A percentile compares a stretch with the other conserved stretches of the same genome.
Conservation (phyloP, 129 eudicot genomes). For the carrot (Daucus carota) region DNA sequence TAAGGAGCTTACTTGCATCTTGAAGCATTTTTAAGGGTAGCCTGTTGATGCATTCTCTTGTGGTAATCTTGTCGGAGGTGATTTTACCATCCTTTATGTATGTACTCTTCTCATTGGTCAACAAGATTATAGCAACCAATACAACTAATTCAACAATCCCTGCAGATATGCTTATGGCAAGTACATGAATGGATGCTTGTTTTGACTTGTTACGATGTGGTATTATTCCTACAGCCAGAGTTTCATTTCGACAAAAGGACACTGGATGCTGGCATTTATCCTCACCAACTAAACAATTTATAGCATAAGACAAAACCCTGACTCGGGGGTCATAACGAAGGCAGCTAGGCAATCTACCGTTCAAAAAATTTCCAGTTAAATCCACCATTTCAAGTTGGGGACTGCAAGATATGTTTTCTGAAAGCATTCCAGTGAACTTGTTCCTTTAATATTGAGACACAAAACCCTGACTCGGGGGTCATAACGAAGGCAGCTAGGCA, state of each 20-base stretch:
- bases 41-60: slow-evolving; percentile 40
- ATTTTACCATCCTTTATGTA: slow-evolving; percentile 27
- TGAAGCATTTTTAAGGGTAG: slow-evolving; percentile 67
- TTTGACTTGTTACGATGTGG: slow-evolving; percentile 34
- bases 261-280: slow-evolving; percentile 46
- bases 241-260: slow-evolving; percentile 64
- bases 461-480: slow-evolving; percentile 32
- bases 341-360: slow-evolving; percentile 65
- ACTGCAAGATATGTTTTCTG: too few species aligned
- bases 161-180: slow-evolving; percentile 44
- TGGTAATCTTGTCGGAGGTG: slow-evolving; percentile 28
- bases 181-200: slow-evolving; percentile 29
- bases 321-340: slow-evolving; percentile 32
- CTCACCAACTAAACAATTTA: slow-evolving; percentile 54
- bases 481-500: slow-evolving; percentile 55
- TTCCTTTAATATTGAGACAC: too few species aligned
- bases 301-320: slow-evolving; percentile 36
- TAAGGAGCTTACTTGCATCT: slow-evolving; percentile 66
- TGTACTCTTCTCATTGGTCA: slow-evolving; percentile 32
- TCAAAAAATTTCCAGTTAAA: slow-evolving; percentile 61
- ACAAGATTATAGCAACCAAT: slow-evolving; percentile 31
- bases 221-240: slow-evolving; percentile 77
- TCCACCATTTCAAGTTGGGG: slow-evolving; percentile 46
- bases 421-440: too few species aligned
- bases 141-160: slow-evolving; percentile 46